These are phyloP conservation scores for Debaryomyces psychrophilus DNA, from an alignment of 1,139 yeast species.

Conservation along the genomic window DNA sequence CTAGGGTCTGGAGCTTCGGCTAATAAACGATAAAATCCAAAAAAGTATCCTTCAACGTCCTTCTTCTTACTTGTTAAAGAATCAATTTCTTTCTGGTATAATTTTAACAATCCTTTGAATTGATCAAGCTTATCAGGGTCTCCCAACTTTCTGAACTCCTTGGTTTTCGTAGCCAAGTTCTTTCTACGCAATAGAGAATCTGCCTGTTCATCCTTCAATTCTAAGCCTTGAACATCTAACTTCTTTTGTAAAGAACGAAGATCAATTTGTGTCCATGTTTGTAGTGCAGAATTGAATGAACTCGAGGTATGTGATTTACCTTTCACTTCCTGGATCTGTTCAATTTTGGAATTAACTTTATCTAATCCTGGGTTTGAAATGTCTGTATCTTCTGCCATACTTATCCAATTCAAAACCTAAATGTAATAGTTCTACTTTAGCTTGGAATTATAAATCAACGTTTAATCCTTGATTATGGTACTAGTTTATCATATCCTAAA, in stretches of 20 bases:
- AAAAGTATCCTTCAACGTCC: conserved; percentile 69
- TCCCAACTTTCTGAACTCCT: conserved; percentile 72
- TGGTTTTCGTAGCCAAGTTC: conserved; percentile 77
- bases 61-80: conserved; percentile 76
- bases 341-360: background rate
- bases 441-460: background rate
- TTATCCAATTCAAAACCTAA: background rate
- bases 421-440: background rate
- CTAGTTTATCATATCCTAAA: background rate
- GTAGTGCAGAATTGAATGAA: conserved; percentile 50
- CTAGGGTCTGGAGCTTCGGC: conserved; percentile 95
- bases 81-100: conserved; percentile 89
- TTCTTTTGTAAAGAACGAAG: conserved; percentile 67
- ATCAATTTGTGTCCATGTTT: conserved; percentile 77
- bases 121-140: conserved; percentile 68
- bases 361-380: background rate
- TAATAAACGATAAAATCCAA: conserved; percentile 71
- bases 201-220: conserved; percentile 71
- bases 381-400: conserved; percentile 4
- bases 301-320: conserved; percentile 4
- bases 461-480: background rate
- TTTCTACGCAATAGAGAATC: conserved; percentile 70
- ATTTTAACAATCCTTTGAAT: conserved; percentile 69
- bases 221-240: conserved; percentile 75
- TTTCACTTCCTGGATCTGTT: background rate